Base-by-base conservation (phyloP, 768 basidiomycete genomes). In the Erythrobasidium yunnanense region DNA sequence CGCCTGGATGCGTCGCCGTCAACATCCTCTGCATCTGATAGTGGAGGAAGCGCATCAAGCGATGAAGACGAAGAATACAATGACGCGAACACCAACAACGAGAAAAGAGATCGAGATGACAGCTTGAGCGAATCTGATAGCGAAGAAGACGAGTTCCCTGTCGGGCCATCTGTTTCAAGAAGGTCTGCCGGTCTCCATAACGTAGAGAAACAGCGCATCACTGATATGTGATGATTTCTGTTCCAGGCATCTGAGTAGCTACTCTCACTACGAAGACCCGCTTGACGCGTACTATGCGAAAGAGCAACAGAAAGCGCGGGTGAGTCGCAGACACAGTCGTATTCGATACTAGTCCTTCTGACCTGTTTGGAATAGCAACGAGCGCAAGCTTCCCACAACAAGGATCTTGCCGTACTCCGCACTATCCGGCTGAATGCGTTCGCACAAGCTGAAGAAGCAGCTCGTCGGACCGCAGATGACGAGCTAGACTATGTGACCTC, bases 121-220 rank as follows among this genome's bases (percentile, higher is more conserved):
- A 38, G 42, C 7, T 27, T 23, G 25, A 38, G 38, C 11, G 56
- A 17, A 4, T 58, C 56, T 15, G 49, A 56, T 22, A 68, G 66
- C 50, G 58, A 63, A 32, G 60, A 63, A 49, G 60, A 63, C 30
- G 60, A 49, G 46, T 63, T 27, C 32, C 60, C 60, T n/a, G 60
- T 63, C 29, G 42, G 42, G 22, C 47, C 60, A n/a, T 34, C 47
- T 6, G 45, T 5, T 25, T 34, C 56, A 45, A 42, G 47, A 23
- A 8, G n/a, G n/a, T n/a, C n/a, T n/a, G n/a, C n/a, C n/a, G n/a
- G n/a, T n/a, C n/a, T n/a, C n/a, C n/a, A n/a, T n/a, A n/a, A n/a
- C n/a, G n/a, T n/a, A n/a, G n/a, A n/a, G n/a, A n/a, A n/a, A n/a
- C n/a, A n/a, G n/a, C n/a, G n/a, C n/a, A n/a, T n/a, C n/a, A n/a